Evolutionary conservation across 768 basidiomycete species (phyloP).

Genomic region (Pholiota conissans): DNA sequence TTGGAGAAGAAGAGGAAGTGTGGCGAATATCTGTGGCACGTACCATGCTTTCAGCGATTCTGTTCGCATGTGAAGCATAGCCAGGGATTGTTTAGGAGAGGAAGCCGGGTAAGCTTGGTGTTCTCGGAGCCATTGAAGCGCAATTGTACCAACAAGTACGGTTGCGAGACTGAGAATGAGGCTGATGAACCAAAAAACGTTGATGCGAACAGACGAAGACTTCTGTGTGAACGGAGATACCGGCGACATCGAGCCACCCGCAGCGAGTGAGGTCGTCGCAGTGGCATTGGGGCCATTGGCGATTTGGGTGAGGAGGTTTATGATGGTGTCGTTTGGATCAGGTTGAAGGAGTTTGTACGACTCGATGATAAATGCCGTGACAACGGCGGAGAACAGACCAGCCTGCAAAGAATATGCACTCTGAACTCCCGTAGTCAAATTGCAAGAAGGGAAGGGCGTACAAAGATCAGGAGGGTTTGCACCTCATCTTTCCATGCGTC

Average conservation of each 20-base stretch:
- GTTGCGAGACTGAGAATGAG: constrained; percentile 15
- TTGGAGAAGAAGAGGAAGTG: constrained; percentile 1
- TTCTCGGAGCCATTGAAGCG: constrained; percentile 14
- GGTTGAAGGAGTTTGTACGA: constrained; percentile 19
- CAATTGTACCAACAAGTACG: constrained; percentile 16
- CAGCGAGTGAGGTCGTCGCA: no score
- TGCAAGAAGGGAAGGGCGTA: no score
- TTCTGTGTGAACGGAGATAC: neutral
- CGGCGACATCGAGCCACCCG: no score
- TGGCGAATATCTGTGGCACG: constrained; percentile 7
- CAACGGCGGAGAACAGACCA: constrained; percentile 24
- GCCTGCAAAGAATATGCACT: constrained; percentile 19
- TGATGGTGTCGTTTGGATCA: constrained; percentile 8
- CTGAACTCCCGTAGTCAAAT: neutral
- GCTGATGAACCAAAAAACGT: constrained; percentile 17
- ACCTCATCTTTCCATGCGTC: constrained; percentile 25
- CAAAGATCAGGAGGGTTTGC: constrained; percentile 25
- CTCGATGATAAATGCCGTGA: constrained; percentile 23
- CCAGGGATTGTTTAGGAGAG: neutral
- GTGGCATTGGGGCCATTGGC: neutral
- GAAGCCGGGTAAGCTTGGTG: neutral
- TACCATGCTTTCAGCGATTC: constrained; percentile 3
- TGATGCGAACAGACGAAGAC: constrained; percentile 9
- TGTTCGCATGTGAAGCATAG: constrained; percentile 4
- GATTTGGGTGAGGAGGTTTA: neutral